Evolutionary conservation across 2,329 filamentous ascomycete genomes (phyloP).

Genomic region (Hymenoscyphus salicellus): DNA sequence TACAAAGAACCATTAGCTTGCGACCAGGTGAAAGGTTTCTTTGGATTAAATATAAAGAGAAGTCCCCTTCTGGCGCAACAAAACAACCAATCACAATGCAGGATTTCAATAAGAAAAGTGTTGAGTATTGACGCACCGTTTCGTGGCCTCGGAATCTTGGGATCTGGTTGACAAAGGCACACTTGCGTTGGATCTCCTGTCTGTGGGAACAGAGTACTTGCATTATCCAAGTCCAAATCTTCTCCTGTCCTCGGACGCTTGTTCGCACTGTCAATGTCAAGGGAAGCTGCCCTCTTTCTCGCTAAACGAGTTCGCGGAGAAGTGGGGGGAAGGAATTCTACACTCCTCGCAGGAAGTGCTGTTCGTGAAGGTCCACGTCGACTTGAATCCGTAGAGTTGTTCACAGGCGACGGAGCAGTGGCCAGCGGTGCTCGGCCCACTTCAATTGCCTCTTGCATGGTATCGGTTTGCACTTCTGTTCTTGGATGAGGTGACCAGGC

Average conservation of each 20-base stretch:
- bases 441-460: constrained; percentile 28
- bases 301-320: constrained; percentile 33
- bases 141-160: constrained; percentile 67
- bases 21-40: constrained; percentile 28
- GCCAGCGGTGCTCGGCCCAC: constrained; percentile 21
- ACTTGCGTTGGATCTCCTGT: constrained; percentile 42
- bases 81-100: constrained; percentile 23
- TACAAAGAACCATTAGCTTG: constrained; percentile 45
- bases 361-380: constrained; percentile 27
- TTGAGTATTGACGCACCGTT: constrained; percentile 56
- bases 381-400: constrained; percentile 33
- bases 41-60: constrained; percentile 25
- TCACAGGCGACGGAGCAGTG: constrained; percentile 28
- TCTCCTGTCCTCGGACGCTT: constrained; percentile 29
- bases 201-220: constrained; percentile 25
- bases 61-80: not conserved
- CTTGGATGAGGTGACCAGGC: constrained; percentile 6
- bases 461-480: constrained; percentile 15
- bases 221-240: constrained; percentile 32
- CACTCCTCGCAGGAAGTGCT: constrained; percentile 26
- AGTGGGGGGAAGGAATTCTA: constrained; percentile 25
- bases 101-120: constrained; percentile 23
- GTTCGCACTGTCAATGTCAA: constrained; percentile 31
- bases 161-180: constrained; percentile 68
- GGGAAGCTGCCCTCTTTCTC: constrained; percentile 35